Evolutionary conservation across 345 rosid genomes (phyloP).

Genomic region (Salix udensis): DNA sequence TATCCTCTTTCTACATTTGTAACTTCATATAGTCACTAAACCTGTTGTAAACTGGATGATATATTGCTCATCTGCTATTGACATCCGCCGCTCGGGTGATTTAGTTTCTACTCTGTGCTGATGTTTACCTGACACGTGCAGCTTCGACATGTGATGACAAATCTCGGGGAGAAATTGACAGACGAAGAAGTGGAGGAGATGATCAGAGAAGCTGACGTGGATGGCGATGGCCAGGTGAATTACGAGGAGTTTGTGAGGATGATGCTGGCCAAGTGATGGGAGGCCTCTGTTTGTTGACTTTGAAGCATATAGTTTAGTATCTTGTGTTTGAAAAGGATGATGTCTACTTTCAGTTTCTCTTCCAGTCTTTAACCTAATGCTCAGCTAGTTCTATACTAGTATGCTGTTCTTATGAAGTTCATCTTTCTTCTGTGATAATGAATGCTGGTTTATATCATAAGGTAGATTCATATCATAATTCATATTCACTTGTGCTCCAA

Average conservation of each 20-base stretch:
- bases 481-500: neutral
- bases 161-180: conserved; percentile 46
- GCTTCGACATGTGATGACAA: conserved; percentile 51
- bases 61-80: neutral
- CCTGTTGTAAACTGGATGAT: neutral
- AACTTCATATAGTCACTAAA: neutral
- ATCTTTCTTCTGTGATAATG: neutral
- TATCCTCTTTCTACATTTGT: neutral
- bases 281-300: neutral
- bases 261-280: conserved; percentile 42
- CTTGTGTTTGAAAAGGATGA: neutral
- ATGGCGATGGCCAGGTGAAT: conserved; percentile 52
- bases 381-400: neutral
- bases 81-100: neutral
- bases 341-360: neutral
- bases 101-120: neutral
- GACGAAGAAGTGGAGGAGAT: conserved; percentile 54
- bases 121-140: conserved; percentile 10
- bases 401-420: neutral
- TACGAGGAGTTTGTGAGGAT: conserved; percentile 40
- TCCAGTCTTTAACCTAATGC: neutral
- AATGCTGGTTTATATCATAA: neutral
- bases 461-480: neutral
- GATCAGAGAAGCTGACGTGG: conserved; percentile 45
- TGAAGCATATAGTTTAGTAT: neutral